Evolutionary conservation across 1,139 yeast genomes (phyloP).

Genomic region (Debaryomyces sp.): DNA sequence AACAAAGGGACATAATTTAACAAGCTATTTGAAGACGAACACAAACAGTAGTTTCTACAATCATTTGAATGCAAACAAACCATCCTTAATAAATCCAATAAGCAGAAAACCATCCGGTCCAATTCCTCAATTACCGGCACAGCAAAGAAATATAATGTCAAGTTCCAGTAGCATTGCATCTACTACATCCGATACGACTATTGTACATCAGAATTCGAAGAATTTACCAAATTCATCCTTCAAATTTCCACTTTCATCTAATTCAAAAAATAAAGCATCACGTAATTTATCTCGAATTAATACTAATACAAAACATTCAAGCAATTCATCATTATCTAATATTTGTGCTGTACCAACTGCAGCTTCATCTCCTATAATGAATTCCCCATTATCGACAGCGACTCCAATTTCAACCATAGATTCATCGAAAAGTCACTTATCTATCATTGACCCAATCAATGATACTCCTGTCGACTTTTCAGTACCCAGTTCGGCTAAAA

Average conservation of each 20-base stretch:
- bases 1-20: conserved; percentile 11
- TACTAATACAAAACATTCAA: conserved; percentile 12
- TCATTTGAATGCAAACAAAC: background rate
- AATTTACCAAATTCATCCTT: conserved; percentile 17
- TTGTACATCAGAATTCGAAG: conserved; percentile 9
- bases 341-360: background rate
- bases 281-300: conserved; percentile 22
- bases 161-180: conserved; percentile 1
- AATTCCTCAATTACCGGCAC: conserved; percentile 13
- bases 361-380: conserved; percentile 34
- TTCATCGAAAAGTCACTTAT: conserved; percentile 22
- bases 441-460: conserved; percentile 42
- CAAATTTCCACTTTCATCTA: conserved; percentile 21
- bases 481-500: conserved; percentile 22
- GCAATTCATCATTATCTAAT: background rate
- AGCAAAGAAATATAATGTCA: conserved; percentile 2
- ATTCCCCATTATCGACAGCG: conserved; percentile 40
- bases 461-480: conserved; percentile 47
- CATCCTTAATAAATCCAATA: conserved; percentile 19
- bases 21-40: conserved; percentile 7
- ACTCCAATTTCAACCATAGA: conserved; percentile 35
- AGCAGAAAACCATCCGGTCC: conserved; percentile 24
- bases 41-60: background rate
- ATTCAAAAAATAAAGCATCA: conserved; percentile 18
- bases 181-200: conserved; percentile 4